Conservation (phyloP, 2,329 filamentous ascomycete species). For the Talaromyces sp. region DNA sequence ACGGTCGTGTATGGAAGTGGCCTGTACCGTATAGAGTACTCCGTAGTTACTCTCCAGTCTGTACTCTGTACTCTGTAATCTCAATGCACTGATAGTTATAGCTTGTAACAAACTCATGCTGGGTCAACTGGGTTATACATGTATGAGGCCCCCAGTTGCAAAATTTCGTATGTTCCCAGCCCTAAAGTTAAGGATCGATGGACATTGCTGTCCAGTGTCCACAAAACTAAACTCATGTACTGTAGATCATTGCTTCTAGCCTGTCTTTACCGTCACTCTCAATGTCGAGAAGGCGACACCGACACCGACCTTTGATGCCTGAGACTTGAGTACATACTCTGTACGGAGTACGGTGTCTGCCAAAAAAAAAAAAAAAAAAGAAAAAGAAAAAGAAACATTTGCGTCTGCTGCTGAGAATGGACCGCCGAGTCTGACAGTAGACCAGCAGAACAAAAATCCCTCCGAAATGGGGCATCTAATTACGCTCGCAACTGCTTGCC, state of each 20-base stretch:
- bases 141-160: too few species aligned
- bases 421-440: neutral
- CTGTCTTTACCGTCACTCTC: too few species aligned
- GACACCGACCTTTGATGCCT: neutral
- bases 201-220: neutral
- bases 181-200: neutral
- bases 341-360: too few species aligned
- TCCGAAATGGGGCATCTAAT: neutral
- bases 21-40: too few species aligned
- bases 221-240: neutral
- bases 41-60: neutral
- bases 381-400: neutral
- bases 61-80: too few species aligned
- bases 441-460: neutral
- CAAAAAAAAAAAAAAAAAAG: too few species aligned
- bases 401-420: neutral
- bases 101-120: neutral
- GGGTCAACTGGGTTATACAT: neutral
- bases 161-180: neutral
- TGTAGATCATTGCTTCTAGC: neutral
- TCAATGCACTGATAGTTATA: too few species aligned
- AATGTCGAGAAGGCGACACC: too few species aligned
- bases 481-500: neutral
- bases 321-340: neutral
- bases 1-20: too few species aligned